phyloP scores from a whole-genome alignment of 2,329 filamentous ascomycete species.

The Fusarium sp. region DNA sequence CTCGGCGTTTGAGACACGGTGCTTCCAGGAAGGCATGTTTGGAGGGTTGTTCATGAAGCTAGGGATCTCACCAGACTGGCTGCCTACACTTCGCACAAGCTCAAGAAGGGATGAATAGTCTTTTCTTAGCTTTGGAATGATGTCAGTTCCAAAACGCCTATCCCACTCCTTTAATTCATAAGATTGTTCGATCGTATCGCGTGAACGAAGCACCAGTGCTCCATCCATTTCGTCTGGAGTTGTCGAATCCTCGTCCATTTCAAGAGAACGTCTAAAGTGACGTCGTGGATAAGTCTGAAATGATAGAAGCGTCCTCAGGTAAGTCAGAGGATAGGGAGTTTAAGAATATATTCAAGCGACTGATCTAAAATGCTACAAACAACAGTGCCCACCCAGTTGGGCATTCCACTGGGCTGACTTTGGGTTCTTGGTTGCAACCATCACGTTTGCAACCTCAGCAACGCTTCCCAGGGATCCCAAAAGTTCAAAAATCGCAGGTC shows the following conservation, averaged over 20 bases:
- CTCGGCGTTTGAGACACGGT: background rate
- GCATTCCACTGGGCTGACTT: background rate
- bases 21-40: background rate
- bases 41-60: background rate
- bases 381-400: background rate
- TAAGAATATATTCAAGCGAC: background rate
- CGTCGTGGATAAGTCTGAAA: too few relatives aligned
- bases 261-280: too few relatives aligned
- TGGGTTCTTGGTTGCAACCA: background rate
- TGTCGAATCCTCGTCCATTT: background rate
- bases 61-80: background rate
- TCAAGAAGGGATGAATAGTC: background rate
- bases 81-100: background rate
- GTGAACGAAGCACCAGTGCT: background rate
- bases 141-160: background rate
- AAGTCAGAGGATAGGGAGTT: background rate
- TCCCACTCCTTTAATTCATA: background rate
- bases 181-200: background rate
- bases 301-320: background rate
- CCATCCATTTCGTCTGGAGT: background rate
- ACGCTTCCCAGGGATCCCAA: background rate
- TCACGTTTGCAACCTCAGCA: background rate
- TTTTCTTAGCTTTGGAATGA: background rate
- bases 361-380: background rate
- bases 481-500: background rate